phyloP scores from a whole-genome alignment of 306 rosid genomes.

The Carpinus fangiana region DNA sequence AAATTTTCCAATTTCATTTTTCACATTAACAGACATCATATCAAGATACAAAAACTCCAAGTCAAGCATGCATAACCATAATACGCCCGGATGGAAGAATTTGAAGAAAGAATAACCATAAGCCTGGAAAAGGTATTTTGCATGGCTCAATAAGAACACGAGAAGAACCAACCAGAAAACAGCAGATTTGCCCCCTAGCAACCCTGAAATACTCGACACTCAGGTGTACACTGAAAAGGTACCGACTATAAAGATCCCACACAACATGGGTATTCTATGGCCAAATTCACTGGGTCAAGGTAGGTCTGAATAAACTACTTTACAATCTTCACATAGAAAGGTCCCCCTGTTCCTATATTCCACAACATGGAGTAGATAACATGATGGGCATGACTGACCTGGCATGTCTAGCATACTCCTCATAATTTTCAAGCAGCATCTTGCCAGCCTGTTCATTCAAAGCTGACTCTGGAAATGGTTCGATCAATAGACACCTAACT shows the following conservation, averaged over 20 bases:
- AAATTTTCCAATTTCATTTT: background rate
- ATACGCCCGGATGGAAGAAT: background rate
- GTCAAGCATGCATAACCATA: background rate
- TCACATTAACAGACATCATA: background rate
- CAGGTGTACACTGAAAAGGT: background rate
- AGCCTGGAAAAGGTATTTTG: background rate
- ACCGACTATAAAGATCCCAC: background rate
- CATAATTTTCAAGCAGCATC: constrained; percentile 88
- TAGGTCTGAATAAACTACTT: background rate
- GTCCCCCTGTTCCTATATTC: too few species aligned
- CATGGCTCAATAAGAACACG: background rate
- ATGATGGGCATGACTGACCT: constrained; percentile 53
- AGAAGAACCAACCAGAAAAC: background rate
- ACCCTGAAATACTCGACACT: background rate
- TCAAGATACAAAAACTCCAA: background rate
- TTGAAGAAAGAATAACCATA: background rate
- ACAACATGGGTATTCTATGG: background rate
- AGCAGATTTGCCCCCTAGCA: background rate
- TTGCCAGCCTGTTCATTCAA: constrained; percentile 97
- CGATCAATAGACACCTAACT: constrained; percentile 97
- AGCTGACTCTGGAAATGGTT: constrained; percentile 98
- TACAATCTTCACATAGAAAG: constrained; percentile 4
- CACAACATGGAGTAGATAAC: constrained; percentile 15
- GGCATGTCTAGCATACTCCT: constrained; percentile 97
- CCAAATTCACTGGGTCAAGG: background rate